Percentiles rank a stretch among this genome's conserved stretches.
phyloP scores from a whole-genome alignment of 805 yeast genomes.

The Saturnispora quitensis region DNA sequence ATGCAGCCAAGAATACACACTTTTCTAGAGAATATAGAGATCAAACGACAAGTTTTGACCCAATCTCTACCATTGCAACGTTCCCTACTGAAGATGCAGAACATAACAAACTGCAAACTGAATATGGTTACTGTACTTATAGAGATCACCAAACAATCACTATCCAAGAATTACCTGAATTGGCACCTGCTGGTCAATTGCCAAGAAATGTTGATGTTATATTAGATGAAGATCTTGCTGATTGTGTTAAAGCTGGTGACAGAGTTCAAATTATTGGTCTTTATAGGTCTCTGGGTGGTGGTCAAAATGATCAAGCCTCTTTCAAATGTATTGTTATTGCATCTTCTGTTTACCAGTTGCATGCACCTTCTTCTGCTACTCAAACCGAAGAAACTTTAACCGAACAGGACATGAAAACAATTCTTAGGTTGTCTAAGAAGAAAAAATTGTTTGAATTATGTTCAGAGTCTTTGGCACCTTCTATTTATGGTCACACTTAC shows the following conservation, averaged over 20 bases:
- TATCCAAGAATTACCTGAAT: conserved; percentile 95
- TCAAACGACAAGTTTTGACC: conserved; percentile 83
- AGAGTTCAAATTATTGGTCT: conserved; percentile 91
- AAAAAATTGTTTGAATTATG: conserved; percentile 67
- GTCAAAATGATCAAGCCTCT: conserved; percentile 47
- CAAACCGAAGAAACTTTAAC: conserved; percentile 68
- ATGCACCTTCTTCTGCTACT: conserved; percentile 63
- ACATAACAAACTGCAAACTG: conserved; percentile 81
- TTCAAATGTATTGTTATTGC: conserved; percentile 81
- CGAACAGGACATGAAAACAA: conserved; percentile 77
- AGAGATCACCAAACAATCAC: conserved; percentile 90
- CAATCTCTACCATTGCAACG: conserved; percentile 70
- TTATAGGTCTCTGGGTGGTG: conserved; percentile 83
- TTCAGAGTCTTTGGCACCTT: conserved; percentile 86
- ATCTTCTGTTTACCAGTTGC: conserved; percentile 81
- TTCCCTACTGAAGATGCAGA: conserved; percentile 91
- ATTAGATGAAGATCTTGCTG: conserved; percentile 93
- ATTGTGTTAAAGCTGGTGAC: conserved; percentile 90
- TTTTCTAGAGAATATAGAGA: conserved; percentile 90
- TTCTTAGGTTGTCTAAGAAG: conserved; percentile 66
- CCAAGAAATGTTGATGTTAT: conserved; percentile 89
- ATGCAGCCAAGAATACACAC: conserved; percentile 73
- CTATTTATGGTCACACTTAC: conserved; percentile 87
- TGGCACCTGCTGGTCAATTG: conserved; percentile 95
- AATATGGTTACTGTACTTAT: conserved; percentile 86